Evolutionary conservation across 2,329 filamentous ascomycete genomes (phyloP).

Genomic region (Fusarium sp.): DNA sequence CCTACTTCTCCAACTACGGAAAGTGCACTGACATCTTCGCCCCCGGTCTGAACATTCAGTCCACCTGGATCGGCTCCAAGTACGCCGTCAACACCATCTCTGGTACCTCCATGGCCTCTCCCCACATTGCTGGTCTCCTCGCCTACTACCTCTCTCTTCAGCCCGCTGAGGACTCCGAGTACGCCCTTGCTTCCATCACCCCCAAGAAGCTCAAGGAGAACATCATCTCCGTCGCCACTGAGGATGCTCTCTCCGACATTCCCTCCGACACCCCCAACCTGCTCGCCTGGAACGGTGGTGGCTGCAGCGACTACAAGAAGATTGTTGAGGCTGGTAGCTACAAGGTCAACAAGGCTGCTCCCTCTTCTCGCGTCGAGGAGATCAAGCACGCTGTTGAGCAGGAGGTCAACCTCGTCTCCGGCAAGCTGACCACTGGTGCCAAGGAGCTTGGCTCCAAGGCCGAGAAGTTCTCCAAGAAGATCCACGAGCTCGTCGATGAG

Average conservation of each 20-base stretch:
- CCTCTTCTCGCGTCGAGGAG: slow-evolving; percentile 61
- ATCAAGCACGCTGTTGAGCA: slow-evolving; percentile 69
- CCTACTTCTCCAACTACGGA: slow-evolving; percentile 99
- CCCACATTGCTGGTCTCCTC: slow-evolving; percentile 94
- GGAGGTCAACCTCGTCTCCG: slow-evolving; percentile 67
- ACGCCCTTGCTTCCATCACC: slow-evolving; percentile 87
- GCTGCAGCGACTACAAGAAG: slow-evolving; percentile 87
- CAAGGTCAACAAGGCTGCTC: slow-evolving; percentile 61
- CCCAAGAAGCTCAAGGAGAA: slow-evolving; percentile 94
- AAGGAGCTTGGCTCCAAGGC: slow-evolving; percentile 65
- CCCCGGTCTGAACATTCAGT: slow-evolving; percentile 94
- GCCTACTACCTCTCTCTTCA: slow-evolving; percentile 99
- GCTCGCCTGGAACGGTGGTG: slow-evolving; percentile 98
- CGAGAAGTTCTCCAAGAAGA: slow-evolving; percentile 70
- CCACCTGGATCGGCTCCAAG: slow-evolving; percentile 98
- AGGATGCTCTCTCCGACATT: slow-evolving; percentile 81
- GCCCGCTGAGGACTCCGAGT: slow-evolving; percentile 88
- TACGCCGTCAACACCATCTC: slow-evolving; percentile 99
- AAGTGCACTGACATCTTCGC: slow-evolving; percentile 99
- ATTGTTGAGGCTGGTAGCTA: slow-evolving; percentile 82
- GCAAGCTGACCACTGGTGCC: slow-evolving; percentile 64
- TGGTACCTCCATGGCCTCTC: slow-evolving; percentile 98
- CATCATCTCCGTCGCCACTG: slow-evolving; percentile 84
- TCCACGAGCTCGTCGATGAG: slow-evolving; percentile 69
- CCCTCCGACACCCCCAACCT: slow-evolving; percentile 90